Conservation (phyloP, 129 eudicot species). For the Sambucus nigra region DNA sequence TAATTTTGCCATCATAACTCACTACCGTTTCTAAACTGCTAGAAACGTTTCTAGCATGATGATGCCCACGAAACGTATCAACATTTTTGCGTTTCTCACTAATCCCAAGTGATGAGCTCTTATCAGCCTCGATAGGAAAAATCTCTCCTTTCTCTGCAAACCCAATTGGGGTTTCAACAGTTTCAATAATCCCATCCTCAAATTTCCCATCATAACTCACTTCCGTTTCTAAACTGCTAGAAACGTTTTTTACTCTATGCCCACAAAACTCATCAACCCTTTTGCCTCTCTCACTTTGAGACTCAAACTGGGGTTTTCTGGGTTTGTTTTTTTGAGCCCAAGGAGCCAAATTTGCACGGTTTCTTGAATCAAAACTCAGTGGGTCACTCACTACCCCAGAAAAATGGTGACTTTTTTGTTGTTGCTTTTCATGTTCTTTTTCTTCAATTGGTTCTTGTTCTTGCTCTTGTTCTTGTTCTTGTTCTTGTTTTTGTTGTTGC, state of each 20-base stretch:
- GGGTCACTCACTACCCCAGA: slow-evolving; percentile 18
- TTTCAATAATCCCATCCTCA: slow-evolving; percentile 2
- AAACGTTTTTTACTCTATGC: no score
- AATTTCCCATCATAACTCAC: background rate
- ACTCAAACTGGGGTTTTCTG: slow-evolving; percentile 21
- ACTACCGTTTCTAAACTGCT: no score
- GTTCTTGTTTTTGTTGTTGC: slow-evolving; percentile 30
- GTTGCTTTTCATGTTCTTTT: slow-evolving; percentile 9
- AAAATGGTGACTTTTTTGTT: background rate
- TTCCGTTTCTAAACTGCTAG: no score
- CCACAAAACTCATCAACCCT: background rate
- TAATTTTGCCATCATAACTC: no score
- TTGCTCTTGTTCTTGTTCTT: slow-evolving; percentile 7
- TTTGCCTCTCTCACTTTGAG: slow-evolving; percentile 13
- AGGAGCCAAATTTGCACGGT: slow-evolving; percentile 38
- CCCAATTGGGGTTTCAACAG: no score
- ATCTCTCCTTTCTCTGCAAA: no score
- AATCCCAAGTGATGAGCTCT: slow-evolving; percentile 8
- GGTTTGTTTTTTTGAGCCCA: slow-evolving; percentile 53
- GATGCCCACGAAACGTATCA: no score
- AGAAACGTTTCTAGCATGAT: no score
- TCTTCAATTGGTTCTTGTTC: background rate
- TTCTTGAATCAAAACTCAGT: slow-evolving; percentile 14
- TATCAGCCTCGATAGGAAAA: no score
- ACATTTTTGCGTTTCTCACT: background rate